These are phyloP conservation scores for Ceratocystis diversiconidia DNA, from an alignment of 2,329 filamentous ascomycete genomes.

Conservation along the genomic window DNA sequence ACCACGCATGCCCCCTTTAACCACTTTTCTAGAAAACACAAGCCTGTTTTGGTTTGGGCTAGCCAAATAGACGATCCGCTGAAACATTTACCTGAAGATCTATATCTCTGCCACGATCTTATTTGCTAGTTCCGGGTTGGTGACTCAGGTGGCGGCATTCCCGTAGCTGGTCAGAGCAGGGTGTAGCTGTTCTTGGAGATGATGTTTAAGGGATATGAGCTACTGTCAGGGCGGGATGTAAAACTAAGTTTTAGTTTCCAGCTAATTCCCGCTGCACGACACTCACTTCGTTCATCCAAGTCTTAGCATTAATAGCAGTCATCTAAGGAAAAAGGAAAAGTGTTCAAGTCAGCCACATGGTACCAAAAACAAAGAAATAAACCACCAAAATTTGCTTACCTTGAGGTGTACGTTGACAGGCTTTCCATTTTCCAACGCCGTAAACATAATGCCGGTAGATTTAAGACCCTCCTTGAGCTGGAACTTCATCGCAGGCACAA, in stretches of 20 bases:
- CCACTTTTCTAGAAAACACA: neutral
- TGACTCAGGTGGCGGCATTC: neutral
- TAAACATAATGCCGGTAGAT: slow-evolving; percentile 53
- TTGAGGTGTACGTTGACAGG: slow-evolving; percentile 47
- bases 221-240: neutral
- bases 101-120: neutral
- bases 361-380: neutral
- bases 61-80: neutral
- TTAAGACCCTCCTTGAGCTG: slow-evolving; percentile 63
- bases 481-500: slow-evolving; percentile 67
- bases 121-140: too few species aligned
- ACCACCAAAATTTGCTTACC: slow-evolving; percentile 28
- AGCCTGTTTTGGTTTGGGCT: neutral
- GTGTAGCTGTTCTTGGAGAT: neutral
- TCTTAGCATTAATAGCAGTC: slow-evolving; percentile 39
- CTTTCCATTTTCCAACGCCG: slow-evolving; percentile 44
- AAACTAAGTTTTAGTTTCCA: slow-evolving; percentile 23
- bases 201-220: neutral
- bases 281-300: slow-evolving; percentile 36
- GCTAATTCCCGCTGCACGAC: slow-evolving; percentile 38
- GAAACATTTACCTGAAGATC: neutral
- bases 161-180: neutral
- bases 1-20: neutral
- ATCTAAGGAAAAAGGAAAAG: slow-evolving; percentile 29
- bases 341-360: neutral